Percentiles rank a stretch among this genome's conserved stretches.
Conservation (phyloP, 306 rosid species). For the Sindora glabra region DNA sequence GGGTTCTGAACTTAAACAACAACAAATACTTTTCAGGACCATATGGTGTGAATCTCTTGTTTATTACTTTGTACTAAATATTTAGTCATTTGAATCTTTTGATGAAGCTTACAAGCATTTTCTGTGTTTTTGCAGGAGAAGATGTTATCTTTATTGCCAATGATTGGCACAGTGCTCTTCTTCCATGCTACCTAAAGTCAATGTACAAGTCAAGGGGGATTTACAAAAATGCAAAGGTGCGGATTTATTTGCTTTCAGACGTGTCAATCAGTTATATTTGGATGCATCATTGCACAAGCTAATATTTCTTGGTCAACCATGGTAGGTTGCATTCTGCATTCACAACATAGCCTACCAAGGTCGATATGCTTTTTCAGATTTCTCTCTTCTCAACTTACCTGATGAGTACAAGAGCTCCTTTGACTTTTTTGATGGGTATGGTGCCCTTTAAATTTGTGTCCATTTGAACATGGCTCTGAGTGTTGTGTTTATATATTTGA, state of each 20-base stretch:
- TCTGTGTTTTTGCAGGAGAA: constrained; percentile 42
- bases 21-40: constrained; percentile 62
- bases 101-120: constrained; percentile 8
- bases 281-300: background rate
- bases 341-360: constrained; percentile 87
- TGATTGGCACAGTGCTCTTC: constrained; percentile 73
- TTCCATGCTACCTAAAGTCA: constrained; percentile 69
- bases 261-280: background rate
- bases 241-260: background rate
- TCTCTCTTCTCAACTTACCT: constrained; percentile 52
- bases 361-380: constrained; percentile 44
- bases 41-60: constrained; percentile 45
- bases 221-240: constrained; percentile 46
- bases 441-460: background rate
- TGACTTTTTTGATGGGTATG: constrained; percentile 75
- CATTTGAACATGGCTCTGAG: background rate
- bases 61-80: constrained; percentile 7
- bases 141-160: constrained; percentile 60
- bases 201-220: constrained; percentile 46
- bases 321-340: constrained; percentile 68
- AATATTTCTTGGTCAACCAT: constrained; percentile 9
- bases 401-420: constrained; percentile 44
- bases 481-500: background rate
- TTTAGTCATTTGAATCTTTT: background rate
- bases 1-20: constrained; percentile 55